phyloP scores from a whole-genome alignment of 306 rosid genomes.

The Dryas octopetala region DNA sequence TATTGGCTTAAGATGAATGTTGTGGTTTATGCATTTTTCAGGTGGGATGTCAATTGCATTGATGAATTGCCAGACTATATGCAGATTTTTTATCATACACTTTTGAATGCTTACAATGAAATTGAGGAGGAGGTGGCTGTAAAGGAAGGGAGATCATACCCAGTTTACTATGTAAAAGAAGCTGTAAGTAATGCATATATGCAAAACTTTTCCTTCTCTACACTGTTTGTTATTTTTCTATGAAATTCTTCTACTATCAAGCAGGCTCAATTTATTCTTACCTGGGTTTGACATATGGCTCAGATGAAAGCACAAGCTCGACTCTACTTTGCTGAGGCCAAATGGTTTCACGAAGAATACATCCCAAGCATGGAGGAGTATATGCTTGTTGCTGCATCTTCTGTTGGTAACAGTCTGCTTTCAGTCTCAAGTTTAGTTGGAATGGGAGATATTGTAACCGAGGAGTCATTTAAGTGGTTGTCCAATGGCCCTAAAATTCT shows the following conservation, averaged over 20 bases:
- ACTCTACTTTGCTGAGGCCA: constrained; percentile 33
- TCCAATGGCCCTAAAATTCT: not conserved
- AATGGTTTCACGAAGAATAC: constrained; percentile 31
- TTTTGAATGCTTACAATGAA: constrained; percentile 18
- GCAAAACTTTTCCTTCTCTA: not conserved
- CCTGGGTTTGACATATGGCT: too few species aligned
- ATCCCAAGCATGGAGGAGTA: constrained; percentile 38
- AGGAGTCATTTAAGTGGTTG: constrained; percentile 16
- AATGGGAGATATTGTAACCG: constrained; percentile 8
- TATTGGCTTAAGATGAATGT: too few species aligned
- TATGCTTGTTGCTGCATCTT: not conserved
- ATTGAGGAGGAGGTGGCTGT: constrained; percentile 9
- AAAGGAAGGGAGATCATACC: constrained; percentile 19
- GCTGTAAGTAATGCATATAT: not conserved
- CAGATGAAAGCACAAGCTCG: constrained; percentile 17
- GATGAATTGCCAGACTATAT: constrained; percentile 29
- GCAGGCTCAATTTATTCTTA: not conserved
- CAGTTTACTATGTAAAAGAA: constrained; percentile 19
- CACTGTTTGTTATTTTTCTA: too few species aligned
- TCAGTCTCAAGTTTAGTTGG: not conserved
- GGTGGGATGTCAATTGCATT: constrained; percentile 30
- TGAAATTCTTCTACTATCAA: too few species aligned
- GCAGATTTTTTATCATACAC: constrained; percentile 9
- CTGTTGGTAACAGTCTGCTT: not conserved
- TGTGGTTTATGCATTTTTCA: not conserved